A percentile compares a stretch with the other conserved stretches of the same genome.
Conservation (phyloP, 345 rosid genomes). For the Reutealis trisperma region DNA sequence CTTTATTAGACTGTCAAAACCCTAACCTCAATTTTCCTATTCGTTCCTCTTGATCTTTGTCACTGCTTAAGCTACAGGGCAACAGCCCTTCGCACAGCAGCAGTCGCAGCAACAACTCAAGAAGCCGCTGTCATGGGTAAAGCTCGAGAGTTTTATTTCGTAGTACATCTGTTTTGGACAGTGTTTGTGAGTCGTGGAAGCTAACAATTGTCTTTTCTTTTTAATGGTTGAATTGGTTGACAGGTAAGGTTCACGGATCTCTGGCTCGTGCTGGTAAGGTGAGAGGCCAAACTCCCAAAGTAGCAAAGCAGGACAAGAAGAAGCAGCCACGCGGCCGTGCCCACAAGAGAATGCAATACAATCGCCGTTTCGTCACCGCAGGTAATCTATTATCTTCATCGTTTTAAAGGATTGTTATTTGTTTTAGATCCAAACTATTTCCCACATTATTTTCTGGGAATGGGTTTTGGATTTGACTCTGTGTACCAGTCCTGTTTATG, state of each 20-base stretch:
- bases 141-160: not conserved
- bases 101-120: not conserved
- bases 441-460: too few species aligned
- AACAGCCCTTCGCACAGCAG: not conserved
- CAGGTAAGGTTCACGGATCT: conserved; percentile 88
- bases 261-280: conserved; percentile 93
- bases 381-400: conserved; percentile 37
- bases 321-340: conserved; percentile 86
- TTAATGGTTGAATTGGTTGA: not conserved
- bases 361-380: conserved; percentile 86
- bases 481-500: too few species aligned
- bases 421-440: not conserved
- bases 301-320: conserved; percentile 82
- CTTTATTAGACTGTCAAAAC: not conserved
- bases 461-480: too few species aligned
- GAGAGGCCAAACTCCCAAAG: conserved; percentile 80
- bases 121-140: conserved; percentile 14
- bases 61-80: not conserved
- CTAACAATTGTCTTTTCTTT: not conserved
- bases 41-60: not conserved
- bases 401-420: not conserved
- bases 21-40: not conserved
- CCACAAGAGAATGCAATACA: conserved; percentile 83
- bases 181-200: not conserved
- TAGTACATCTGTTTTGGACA: not conserved